Evolutionary conservation across 352 stramenopile genomes (phyloP).

Genomic region (Saprolegnia diclina): DNA sequence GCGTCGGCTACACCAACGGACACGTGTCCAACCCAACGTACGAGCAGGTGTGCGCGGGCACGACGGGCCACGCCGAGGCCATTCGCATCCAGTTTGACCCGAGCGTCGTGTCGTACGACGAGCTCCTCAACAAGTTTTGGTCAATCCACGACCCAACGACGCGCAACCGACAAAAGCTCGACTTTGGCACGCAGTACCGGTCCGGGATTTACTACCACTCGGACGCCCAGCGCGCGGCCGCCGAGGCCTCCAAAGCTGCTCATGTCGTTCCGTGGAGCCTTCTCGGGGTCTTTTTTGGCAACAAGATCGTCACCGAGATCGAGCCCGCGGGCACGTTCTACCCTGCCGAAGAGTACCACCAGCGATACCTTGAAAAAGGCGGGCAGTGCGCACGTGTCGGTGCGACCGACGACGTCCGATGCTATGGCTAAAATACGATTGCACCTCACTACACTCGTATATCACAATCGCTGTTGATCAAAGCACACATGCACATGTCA

Average conservation of each 20-base stretch:
- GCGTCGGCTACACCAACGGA: constrained; percentile 84
- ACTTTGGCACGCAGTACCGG: constrained; percentile 92
- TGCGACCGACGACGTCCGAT: constrained; percentile 85
- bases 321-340: constrained; percentile 82
- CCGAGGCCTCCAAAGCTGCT: constrained; percentile 54
- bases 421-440: constrained; percentile 57
- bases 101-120: constrained; percentile 72
- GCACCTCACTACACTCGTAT: too few species aligned
- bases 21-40: constrained; percentile 87
- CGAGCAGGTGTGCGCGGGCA: constrained; percentile 90
- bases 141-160: constrained; percentile 90
- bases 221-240: constrained; percentile 76
- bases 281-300: constrained; percentile 31
- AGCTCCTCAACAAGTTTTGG: constrained; percentile 82
- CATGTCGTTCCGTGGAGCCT: neutral
- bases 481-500: too few species aligned
- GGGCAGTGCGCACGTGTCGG: constrained; percentile 91
- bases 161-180: constrained; percentile 76
- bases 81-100: constrained; percentile 91
- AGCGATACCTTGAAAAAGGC: constrained; percentile 96
- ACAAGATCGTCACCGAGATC: constrained; percentile 90
- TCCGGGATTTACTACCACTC: constrained; percentile 94
- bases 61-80: constrained; percentile 92
- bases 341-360: constrained; percentile 93
- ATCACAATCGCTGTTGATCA: too few species aligned